Base-by-base conservation (phyloP, 2,329 filamentous ascomycete species). In the Phialophora expanda region DNA sequence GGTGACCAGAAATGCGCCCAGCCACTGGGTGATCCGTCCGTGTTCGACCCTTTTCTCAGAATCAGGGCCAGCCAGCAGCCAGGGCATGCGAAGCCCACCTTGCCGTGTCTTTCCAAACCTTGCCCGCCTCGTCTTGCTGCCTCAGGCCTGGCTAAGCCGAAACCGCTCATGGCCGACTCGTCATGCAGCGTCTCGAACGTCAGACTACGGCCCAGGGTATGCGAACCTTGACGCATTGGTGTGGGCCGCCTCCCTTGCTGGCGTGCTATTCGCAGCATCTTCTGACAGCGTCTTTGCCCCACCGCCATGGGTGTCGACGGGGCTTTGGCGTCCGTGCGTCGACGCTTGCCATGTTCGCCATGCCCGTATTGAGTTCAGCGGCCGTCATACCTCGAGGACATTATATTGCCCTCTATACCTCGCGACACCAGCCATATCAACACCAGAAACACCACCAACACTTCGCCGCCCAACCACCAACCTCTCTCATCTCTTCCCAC, bases 1-100 rank as follows among this genome's bases (percentile, higher is more conserved):
- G 56, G 71, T 73, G 71, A 71, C 66, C 32, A 71, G 66, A 73
- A 70, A 68, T 73, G 70, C 71, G 69, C 71, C 70, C 70, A 71
- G 69, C 68, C 71, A 71, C 67, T 54, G 32, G 64, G 66, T 67
- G 70, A 69, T 70, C 70, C 65, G 65, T 34, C 62, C 65, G 55
- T 61, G 58, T 54, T 56, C 46, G 53, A 60, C 57, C 64, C 62
- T 63, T 65, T 56, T 65, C 61, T 65, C 66, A 62, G 38, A n/a
- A 20, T n/a, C 38, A 44, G 38, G 38, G 38, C 38, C 38, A 8
- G 38, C 38, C 38, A 44, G 38, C 17, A 44, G 38, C 38, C 38
- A n/a, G 38, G 38, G 38, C 66, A 54, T 64, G 59, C 59, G 65
- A 69, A 64, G 68, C 68, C 70, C 68, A 68, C 67, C 62, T 55